These are phyloP conservation scores for Diplotaxis tenuifolia DNA, from an alignment of 345 rosid genomes.

Conservation along the genomic window DNA sequence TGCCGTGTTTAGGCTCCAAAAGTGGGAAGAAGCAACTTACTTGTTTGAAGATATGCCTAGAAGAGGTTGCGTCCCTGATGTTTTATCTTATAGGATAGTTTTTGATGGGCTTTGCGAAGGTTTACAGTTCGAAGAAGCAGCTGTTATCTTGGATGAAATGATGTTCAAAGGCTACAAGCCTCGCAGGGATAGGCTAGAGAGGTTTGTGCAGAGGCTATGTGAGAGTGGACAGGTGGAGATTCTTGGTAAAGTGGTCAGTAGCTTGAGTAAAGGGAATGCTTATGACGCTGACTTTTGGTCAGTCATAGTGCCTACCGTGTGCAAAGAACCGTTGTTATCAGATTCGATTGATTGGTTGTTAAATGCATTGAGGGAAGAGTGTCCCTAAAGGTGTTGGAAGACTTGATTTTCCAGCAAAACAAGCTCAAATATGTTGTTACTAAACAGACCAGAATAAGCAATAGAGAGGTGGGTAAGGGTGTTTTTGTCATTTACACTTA, in stretches of 20 bases:
- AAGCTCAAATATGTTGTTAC: background rate
- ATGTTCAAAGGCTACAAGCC: slow-evolving; percentile 70
- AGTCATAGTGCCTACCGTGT: slow-evolving; percentile 34
- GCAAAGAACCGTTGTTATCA: slow-evolving; percentile 28
- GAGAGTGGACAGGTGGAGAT: slow-evolving; percentile 40
- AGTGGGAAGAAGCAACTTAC: slow-evolving; percentile 57
- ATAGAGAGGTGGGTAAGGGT: slow-evolving; percentile 8
- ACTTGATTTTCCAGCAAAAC: background rate
- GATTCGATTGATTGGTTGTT: slow-evolving; percentile 41
- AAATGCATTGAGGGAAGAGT: background rate
- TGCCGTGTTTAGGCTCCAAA: slow-evolving; percentile 55
- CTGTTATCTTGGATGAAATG: slow-evolving; percentile 74
- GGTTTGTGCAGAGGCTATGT: slow-evolving; percentile 46
- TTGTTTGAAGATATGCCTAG: slow-evolving; percentile 84
- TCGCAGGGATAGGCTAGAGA: slow-evolving; percentile 35
- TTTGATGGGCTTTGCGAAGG: slow-evolving; percentile 63
- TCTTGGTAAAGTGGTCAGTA: slow-evolving; percentile 42
- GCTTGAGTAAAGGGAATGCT: slow-evolving; percentile 45
- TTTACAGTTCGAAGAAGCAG: slow-evolving; percentile 54
- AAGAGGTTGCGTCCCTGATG: slow-evolving; percentile 66
- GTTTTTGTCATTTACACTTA: slow-evolving; percentile 14
- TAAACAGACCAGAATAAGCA: no score
- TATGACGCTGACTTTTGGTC: slow-evolving; percentile 45
- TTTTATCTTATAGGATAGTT: slow-evolving; percentile 65
- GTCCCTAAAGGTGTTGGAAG: background rate